Evolutionary conservation across 768 basidiomycete genomes (phyloP).

Genomic region (Suillus decipiens): DNA sequence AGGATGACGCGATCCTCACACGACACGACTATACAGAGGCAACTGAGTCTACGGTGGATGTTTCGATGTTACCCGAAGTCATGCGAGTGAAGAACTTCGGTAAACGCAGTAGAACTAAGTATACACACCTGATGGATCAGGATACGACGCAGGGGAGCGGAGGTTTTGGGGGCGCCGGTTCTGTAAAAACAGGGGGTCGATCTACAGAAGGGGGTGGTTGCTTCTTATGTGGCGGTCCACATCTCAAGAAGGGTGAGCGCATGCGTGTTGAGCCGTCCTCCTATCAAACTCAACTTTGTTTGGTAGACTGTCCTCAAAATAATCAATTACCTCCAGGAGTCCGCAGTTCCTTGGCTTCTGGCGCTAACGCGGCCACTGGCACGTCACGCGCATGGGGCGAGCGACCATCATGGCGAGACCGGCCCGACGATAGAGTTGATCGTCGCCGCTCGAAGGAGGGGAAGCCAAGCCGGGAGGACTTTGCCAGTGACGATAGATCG

Average conservation of each 20-base stretch:
- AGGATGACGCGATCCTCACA: constrained; percentile 88
- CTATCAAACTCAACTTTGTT: constrained; percentile 12
- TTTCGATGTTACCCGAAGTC: constrained; percentile 86
- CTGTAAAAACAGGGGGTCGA: constrained; percentile 57
- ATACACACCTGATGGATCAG: constrained; percentile 94
- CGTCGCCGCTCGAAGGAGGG: constrained; percentile 27
- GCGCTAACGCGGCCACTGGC: constrained; percentile 34
- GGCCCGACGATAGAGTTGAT: constrained; percentile 25
- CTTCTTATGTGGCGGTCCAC: constrained; percentile 92
- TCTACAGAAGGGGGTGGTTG: constrained; percentile 69
- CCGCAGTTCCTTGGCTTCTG: constrained; percentile 28
- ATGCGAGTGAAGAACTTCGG: constrained; percentile 98
- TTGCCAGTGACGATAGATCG: constrained; percentile 23
- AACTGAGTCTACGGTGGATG: constrained; percentile 85
- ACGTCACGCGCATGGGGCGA: constrained; percentile 37
- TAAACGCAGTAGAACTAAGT: constrained; percentile 90
- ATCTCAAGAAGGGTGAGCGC: constrained; percentile 80
- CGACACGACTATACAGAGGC: constrained; percentile 87
- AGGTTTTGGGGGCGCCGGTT: constrained; percentile 63
- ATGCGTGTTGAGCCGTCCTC: background rate
- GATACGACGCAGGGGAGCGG: constrained; percentile 74
- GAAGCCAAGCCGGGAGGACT: constrained; percentile 27
- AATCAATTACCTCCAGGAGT: constrained; percentile 36
- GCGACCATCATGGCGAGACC: constrained; percentile 38
- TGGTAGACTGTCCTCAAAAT: constrained; percentile 54